Evolutionary conservation across 2,329 filamentous ascomycete genomes (phyloP).

Genomic region (Ploettnerulaceae sp.): DNA sequence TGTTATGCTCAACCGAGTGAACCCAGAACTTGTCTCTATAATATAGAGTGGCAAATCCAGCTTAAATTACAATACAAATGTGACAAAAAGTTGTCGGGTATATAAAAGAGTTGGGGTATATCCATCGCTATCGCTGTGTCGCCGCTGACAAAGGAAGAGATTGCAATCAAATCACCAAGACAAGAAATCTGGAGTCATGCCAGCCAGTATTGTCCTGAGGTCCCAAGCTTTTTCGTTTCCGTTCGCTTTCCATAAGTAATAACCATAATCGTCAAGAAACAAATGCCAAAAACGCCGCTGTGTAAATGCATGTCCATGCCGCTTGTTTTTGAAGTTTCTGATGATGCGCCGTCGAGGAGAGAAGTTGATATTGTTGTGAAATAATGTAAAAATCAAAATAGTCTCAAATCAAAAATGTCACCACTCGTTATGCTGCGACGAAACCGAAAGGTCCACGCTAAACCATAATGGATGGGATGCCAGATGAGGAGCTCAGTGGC

Average conservation of each 20-base stretch:
- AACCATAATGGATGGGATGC: constrained; percentile 6
- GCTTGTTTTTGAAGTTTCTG: constrained; percentile 14
- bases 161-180: constrained; percentile 25
- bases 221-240: constrained; percentile 23
- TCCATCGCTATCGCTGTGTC: constrained; percentile 25
- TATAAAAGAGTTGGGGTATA: constrained; percentile 26
- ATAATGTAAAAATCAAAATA: constrained; percentile 15
- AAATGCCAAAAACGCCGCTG: constrained; percentile 14
- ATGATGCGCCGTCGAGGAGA: constrained; percentile 10
- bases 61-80: constrained; percentile 2
- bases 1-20: background rate
- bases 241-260: background rate
- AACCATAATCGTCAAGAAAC: background rate
- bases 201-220: constrained; percentile 30
- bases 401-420: constrained; percentile 10
- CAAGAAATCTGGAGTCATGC: constrained; percentile 28
- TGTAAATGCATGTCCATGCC: constrained; percentile 7
- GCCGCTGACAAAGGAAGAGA: constrained; percentile 21
- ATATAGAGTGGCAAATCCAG: background rate
- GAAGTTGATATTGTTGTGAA: constrained; percentile 2
- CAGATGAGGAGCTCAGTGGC: constrained; percentile 12
- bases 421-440: constrained; percentile 9
- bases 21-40: constrained; percentile 6
- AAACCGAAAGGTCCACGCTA: constrained; percentile 11
- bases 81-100: constrained; percentile 19